A percentile compares a stretch with the other conserved stretches of the same genome.
phyloP scores from a whole-genome alignment of 306 rosid genomes.

The Acacia acuminata region DNA sequence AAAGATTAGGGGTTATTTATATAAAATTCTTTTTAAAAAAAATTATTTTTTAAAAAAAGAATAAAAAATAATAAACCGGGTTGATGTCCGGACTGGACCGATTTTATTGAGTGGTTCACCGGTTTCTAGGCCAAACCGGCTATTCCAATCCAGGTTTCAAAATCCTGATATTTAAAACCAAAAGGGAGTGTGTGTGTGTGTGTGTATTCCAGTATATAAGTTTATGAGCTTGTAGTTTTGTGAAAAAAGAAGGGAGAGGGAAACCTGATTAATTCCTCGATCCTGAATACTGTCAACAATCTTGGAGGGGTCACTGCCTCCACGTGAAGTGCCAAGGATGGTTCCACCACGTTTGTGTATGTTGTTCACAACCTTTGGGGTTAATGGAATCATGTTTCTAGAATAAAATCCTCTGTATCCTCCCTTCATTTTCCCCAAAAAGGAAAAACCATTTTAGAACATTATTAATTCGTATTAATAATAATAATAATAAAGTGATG shows the following conservation, averaged over 20 bases:
- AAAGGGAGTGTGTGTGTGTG: too few species aligned
- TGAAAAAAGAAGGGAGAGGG: neutral
- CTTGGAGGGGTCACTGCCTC: conserved; percentile 53
- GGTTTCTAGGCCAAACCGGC: too few species aligned
- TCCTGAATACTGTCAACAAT: conserved; percentile 64
- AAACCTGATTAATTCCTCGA: conserved; percentile 60
- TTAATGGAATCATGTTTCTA: conserved; percentile 47
- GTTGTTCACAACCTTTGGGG: conserved; percentile 55
- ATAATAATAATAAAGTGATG: neutral
- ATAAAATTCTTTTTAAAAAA: too few species aligned
- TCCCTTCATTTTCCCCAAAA: conserved; percentile 34
- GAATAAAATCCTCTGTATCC: conserved; percentile 63
- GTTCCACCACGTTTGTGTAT: conserved; percentile 71
- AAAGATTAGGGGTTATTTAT: too few species aligned
- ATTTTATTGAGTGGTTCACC: too few species aligned
- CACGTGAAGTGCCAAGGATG: conserved; percentile 58
- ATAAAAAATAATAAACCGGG: too few species aligned
- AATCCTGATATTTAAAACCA: too few species aligned
- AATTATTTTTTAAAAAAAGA: too few species aligned
- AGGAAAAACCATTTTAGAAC: neutral
- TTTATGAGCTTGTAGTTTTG: too few species aligned
- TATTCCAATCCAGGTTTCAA: too few species aligned
- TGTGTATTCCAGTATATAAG: too few species aligned
- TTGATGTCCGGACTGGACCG: too few species aligned
- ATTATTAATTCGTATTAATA: neutral